Percentiles rank a stretch among this genome's conserved stretches.
phyloP scores from a whole-genome alignment of 129 eudicot genomes.

The Escallonia rubra region DNA sequence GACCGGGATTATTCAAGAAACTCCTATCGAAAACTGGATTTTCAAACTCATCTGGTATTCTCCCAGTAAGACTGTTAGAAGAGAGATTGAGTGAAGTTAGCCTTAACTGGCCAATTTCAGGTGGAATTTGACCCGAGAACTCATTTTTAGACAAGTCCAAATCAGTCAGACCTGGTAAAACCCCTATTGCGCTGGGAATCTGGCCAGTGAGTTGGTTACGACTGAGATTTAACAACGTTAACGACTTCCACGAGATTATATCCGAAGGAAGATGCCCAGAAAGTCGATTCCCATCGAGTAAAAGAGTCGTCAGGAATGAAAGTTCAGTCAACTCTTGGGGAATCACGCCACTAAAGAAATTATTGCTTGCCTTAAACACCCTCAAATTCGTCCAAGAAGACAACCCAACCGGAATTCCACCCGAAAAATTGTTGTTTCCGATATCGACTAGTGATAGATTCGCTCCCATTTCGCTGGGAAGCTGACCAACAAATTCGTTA shows the following conservation, averaged over 20 bases:
- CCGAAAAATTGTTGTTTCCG: constrained; percentile 59
- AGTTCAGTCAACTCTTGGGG: constrained; percentile 65
- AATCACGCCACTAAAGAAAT: constrained; percentile 46
- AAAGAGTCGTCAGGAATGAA: constrained; percentile 22
- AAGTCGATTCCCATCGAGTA: constrained; percentile 55
- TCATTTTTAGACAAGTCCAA: constrained; percentile 67
- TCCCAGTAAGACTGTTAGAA: constrained; percentile 53
- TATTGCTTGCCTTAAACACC: constrained; percentile 58
- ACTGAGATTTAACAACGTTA: constrained; percentile 52
- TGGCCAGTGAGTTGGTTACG: constrained; percentile 59
- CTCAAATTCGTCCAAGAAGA: constrained; percentile 50
- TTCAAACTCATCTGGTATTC: constrained; percentile 51
- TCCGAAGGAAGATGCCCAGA: constrained; percentile 59
- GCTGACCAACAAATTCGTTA: constrained; percentile 56
- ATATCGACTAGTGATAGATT: constrained; percentile 44
- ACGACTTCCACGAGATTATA: constrained; percentile 44
- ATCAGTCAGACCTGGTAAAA: constrained; percentile 32
- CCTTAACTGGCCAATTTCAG: constrained; percentile 34
- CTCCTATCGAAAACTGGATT: constrained; percentile 40
- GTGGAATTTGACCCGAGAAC: constrained; percentile 63
- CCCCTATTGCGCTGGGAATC: constrained; percentile 60
- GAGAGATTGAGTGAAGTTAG: constrained; percentile 58
- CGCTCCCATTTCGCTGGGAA: constrained; percentile 44
- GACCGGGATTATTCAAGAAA: constrained; percentile 51
- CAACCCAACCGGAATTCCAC: constrained; percentile 45